Evolutionary conservation across 805 yeast genomes (phyloP).

Genomic region (Ogataea degrootiae): DNA sequence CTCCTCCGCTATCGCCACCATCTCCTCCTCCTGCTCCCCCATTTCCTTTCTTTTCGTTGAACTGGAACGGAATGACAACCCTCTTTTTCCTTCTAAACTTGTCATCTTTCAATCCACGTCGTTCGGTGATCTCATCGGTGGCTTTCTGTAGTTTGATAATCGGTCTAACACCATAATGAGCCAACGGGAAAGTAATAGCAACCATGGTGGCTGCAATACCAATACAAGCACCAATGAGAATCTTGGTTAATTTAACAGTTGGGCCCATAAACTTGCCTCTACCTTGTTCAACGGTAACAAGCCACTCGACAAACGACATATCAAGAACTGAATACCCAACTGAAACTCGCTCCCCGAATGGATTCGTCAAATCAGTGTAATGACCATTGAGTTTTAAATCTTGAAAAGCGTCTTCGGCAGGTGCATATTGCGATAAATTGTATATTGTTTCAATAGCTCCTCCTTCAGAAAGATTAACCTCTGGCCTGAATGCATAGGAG

Average conservation of each 20-base stretch:
- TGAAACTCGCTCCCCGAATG: constrained; percentile 40
- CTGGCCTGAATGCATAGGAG: constrained; percentile 39
- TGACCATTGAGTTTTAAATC: constrained; percentile 35
- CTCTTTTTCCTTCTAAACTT: constrained; percentile 11
- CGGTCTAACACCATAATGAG: constrained; percentile 82
- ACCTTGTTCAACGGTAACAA: constrained; percentile 66
- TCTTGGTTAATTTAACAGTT: constrained; percentile 51
- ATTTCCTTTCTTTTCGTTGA: constrained; percentile 4
- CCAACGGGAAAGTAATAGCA: constrained; percentile 72
- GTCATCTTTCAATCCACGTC: constrained; percentile 27
- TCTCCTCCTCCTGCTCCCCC: background rate
- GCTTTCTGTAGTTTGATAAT: constrained; percentile 75
- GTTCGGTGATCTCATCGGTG: constrained; percentile 62
- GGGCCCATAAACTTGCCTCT: constrained; percentile 59
- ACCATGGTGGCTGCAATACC: constrained; percentile 75
- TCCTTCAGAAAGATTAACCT: background rate
- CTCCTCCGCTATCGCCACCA: background rate
- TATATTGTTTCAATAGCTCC: constrained; percentile 1
- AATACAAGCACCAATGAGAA: constrained; percentile 72
- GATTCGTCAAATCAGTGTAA: constrained; percentile 32
- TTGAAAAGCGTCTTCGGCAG: constrained; percentile 20
- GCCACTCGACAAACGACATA: constrained; percentile 53
- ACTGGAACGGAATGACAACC: constrained; percentile 16
- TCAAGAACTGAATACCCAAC: constrained; percentile 50
- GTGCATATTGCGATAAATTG: constrained; percentile 14